Conservation (phyloP, 148 eudicot genomes). For the Cornus kousa region DNA sequence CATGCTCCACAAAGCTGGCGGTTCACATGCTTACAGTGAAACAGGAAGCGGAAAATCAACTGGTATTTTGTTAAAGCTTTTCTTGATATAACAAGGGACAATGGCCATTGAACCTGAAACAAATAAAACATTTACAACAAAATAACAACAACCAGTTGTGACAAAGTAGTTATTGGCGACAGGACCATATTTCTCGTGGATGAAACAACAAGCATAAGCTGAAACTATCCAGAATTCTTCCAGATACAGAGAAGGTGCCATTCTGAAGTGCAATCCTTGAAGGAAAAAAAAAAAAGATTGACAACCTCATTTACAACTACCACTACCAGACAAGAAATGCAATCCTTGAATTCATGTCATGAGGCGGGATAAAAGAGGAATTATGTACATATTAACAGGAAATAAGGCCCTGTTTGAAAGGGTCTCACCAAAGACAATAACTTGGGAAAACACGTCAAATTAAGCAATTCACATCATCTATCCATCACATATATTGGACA, state of each 20-base stretch:
- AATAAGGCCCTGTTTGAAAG: too few relatives aligned
- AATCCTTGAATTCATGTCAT: not conserved
- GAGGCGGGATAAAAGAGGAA: too few relatives aligned
- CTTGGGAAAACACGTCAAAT: not conserved
- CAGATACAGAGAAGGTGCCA: not conserved
- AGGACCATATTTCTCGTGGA: not conserved
- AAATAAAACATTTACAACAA: not conserved
- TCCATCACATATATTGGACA: not conserved
- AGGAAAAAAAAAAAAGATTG: too few relatives aligned
- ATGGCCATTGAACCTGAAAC: constrained; percentile 89
- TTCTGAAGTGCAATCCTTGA: not conserved
- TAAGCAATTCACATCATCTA: not conserved
- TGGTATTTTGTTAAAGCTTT: constrained; percentile 94
- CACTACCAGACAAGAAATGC: not conserved
- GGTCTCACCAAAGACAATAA: not conserved
- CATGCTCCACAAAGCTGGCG: constrained; percentile 98
- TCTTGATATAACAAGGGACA: constrained; percentile 92
- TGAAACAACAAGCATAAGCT: not conserved
- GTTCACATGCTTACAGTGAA: constrained; percentile 93
- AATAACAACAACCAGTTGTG: not conserved
- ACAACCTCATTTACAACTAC: not conserved
- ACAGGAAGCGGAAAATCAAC: constrained; percentile 85
- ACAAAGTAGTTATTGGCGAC: not conserved
- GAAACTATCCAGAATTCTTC: not conserved
- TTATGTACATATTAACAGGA: too few relatives aligned